phyloP scores from a whole-genome alignment of 306 rosid species.

The Prosopis cineraria region DNA sequence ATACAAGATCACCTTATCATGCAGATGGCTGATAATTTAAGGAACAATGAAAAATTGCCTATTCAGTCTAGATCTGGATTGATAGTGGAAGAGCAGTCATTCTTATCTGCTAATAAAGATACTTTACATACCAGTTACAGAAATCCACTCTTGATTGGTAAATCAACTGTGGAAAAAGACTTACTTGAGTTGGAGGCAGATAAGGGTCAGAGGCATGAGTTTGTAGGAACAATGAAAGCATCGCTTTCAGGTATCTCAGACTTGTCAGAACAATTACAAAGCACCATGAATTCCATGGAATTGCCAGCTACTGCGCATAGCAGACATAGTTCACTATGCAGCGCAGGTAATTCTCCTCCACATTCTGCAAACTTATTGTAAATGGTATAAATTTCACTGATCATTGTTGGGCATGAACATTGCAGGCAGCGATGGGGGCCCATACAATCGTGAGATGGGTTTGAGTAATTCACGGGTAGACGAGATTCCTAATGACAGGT shows the following conservation, averaged over 20 bases:
- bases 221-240: slow-evolving; percentile 37
- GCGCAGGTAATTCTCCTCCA: slow-evolving; percentile 53
- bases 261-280: slow-evolving; percentile 51
- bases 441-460: slow-evolving; percentile 54
- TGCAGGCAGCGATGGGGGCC: slow-evolving; percentile 63
- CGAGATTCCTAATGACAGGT: slow-evolving; percentile 65
- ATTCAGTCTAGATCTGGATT: slow-evolving; percentile 54
- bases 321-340: slow-evolving; percentile 68
- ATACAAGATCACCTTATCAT: slow-evolving; percentile 50
- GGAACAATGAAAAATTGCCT: slow-evolving; percentile 47
- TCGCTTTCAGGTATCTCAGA: slow-evolving; percentile 51
- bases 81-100: slow-evolving; percentile 48
- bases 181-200: slow-evolving; percentile 48
- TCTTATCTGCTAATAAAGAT: slow-evolving; percentile 46
- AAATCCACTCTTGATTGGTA: slow-evolving; percentile 50
- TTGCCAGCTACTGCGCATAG: slow-evolving; percentile 53
- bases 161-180: slow-evolving; percentile 53
- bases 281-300: slow-evolving; percentile 45
- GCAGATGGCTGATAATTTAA: slow-evolving; percentile 47
- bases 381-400: background rate
- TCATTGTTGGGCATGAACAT: slow-evolving; percentile 23
- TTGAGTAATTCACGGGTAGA: slow-evolving; percentile 55
- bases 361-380: background rate
- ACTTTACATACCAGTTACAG: slow-evolving; percentile 46
- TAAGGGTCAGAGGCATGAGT: slow-evolving; percentile 52